phyloP scores from a whole-genome alignment of 805 yeast species.

The Yamadazyma kitorensis region DNA sequence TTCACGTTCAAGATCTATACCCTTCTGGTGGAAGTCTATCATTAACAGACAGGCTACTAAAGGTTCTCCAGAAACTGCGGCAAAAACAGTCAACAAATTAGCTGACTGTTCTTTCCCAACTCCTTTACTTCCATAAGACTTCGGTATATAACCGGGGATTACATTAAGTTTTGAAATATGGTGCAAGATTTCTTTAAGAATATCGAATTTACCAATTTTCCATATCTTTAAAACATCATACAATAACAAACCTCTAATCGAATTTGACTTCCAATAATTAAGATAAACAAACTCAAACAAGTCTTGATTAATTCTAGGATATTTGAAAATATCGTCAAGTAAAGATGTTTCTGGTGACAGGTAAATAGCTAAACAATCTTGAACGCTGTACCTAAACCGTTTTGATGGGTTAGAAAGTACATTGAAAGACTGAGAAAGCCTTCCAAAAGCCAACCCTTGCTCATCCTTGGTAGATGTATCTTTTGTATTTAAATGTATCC shows the following conservation, averaged over 20 bases:
- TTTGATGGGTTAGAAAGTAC: slow-evolving; percentile 8
- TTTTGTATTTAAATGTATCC: too few species aligned
- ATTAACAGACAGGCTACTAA: slow-evolving; percentile 20
- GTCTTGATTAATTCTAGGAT: slow-evolving; percentile 16
- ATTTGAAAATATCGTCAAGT: slow-evolving; percentile 19
- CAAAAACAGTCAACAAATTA: slow-evolving; percentile 13
- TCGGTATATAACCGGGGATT: not conserved
- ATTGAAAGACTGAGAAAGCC: slow-evolving; percentile 17
- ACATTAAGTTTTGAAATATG: slow-evolving; percentile 1
- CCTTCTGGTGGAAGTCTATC: slow-evolving; percentile 8
- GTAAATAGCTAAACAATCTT: slow-evolving; percentile 17
- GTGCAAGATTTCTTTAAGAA: slow-evolving; percentile 9
- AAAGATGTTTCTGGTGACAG: slow-evolving; percentile 8
- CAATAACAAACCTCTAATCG: slow-evolving; percentile 18
- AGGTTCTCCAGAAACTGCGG: slow-evolving; percentile 20
- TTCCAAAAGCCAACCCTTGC: too few species aligned
- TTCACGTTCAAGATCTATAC: slow-evolving; percentile 1
- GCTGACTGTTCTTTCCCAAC: not conserved
- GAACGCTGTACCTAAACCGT: slow-evolving; percentile 12
- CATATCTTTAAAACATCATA: slow-evolving; percentile 15
- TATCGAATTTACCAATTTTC: slow-evolving; percentile 8
- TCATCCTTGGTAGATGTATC: too few species aligned
- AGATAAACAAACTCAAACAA: slow-evolving; percentile 15
- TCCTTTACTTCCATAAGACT: slow-evolving; percentile 5
- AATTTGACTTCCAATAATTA: slow-evolving; percentile 15